phyloP scores from a whole-genome alignment of 2,329 filamentous ascomycete species.

The Didymosphaeria variabile region DNA sequence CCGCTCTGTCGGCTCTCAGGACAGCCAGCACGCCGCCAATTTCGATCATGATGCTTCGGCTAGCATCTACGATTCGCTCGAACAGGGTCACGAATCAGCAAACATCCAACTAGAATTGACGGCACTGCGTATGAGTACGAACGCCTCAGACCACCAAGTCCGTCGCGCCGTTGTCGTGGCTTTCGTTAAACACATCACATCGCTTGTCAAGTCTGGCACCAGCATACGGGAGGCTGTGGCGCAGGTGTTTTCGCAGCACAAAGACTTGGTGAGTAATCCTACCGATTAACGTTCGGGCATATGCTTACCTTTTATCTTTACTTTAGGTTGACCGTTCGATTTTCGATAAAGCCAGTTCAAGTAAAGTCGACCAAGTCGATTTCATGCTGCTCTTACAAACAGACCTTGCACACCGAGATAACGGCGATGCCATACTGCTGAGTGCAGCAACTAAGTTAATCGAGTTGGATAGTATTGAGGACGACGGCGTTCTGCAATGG shows the following conservation, averaged over 20 bases:
- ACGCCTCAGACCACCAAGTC: constrained; percentile 89
- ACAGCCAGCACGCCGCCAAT: constrained; percentile 61
- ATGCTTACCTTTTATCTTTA: constrained; percentile 61
- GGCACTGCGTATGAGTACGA: constrained; percentile 87
- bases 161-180: constrained; percentile 85
- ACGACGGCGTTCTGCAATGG: constrained; percentile 89
- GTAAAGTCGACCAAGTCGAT: constrained; percentile 79
- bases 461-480: constrained; percentile 82
- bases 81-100: constrained; percentile 74
- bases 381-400: constrained; percentile 84
- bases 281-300: constrained; percentile 33
- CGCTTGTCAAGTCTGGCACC: constrained; percentile 66
- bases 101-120: constrained; percentile 95
- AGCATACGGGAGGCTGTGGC: constrained; percentile 53
- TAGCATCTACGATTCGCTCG: constrained; percentile 86
- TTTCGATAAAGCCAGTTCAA: constrained; percentile 62
- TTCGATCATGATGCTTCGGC: constrained; percentile 90
- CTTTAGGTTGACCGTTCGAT: constrained; percentile 66
- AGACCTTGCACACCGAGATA: constrained; percentile 73
- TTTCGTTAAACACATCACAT: constrained; percentile 81
- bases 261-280: constrained; percentile 56
- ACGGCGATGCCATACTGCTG: constrained; percentile 74
- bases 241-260: constrained; percentile 60
- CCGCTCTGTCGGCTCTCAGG: constrained; percentile 74
- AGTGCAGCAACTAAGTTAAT: constrained; percentile 86